These are phyloP conservation scores for Irpex sp. DNA, from an alignment of 1,284 basidiomycete species.

Conservation along the genomic window DNA sequence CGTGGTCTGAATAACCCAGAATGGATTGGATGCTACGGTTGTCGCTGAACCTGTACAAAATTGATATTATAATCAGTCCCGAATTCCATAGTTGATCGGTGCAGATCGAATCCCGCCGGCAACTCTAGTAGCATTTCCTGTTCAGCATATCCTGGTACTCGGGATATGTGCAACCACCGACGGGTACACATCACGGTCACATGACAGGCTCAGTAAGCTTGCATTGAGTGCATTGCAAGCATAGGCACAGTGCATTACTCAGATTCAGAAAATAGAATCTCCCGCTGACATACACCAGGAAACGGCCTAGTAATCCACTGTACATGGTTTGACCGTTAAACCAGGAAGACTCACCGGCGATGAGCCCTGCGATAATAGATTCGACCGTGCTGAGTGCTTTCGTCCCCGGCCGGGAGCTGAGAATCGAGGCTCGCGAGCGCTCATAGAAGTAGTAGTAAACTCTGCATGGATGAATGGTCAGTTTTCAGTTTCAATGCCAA, in stretches of 20 bases:
- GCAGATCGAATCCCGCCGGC: too few species aligned
- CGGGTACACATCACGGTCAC: background rate
- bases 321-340: too few species aligned
- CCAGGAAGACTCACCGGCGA: constrained; percentile 57
- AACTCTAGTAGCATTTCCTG: too few species aligned
- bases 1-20: constrained; percentile 94
- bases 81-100: background rate
- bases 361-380: constrained; percentile 85
- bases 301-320: too few species aligned
- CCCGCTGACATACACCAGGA: too few species aligned
- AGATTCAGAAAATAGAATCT: too few species aligned
- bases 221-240: too few species aligned
- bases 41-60: constrained; percentile 73
- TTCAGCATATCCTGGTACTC: too few species aligned
- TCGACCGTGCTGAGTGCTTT: constrained; percentile 79
- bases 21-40: constrained; percentile 87
- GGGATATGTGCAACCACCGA: too few species aligned
- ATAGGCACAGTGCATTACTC: too few species aligned
- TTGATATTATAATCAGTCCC: background rate
- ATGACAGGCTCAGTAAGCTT: background rate
- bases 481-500: background rate
- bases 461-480: constrained; percentile 28
- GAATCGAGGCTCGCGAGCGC: constrained; percentile 50
- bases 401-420: constrained; percentile 51
- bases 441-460: constrained; percentile 87